A percentile compares a stretch with the other conserved stretches of the same genome.
Conservation (phyloP, 352 stramenopile species). For the Phytopythium chamaehyphon region DNA sequence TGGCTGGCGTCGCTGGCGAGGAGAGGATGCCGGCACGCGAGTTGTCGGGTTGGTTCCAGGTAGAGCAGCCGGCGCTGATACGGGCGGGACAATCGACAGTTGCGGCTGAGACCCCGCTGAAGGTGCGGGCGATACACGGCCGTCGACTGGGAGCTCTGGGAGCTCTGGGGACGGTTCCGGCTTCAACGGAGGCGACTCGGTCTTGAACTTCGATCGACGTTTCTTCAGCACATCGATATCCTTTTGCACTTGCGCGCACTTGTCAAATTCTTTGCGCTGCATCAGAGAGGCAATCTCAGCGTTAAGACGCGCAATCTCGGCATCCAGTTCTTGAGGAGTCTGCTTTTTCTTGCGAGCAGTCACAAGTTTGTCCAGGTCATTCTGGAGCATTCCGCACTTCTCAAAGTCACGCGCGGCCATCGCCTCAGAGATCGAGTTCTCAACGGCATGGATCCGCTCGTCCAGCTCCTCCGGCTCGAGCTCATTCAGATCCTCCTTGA, state of each 20-base stretch:
- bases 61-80: constrained; percentile 45
- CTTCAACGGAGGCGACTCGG: constrained; percentile 18
- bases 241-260: constrained; percentile 81
- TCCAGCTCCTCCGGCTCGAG: constrained; percentile 79
- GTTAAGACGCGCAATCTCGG: constrained; percentile 73
- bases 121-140: background rate
- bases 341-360: constrained; percentile 82
- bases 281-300: constrained; percentile 58
- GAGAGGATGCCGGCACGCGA: background rate
- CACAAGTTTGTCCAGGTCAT: constrained; percentile 63
- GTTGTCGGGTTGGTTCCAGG: constrained; percentile 20
- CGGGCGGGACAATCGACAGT: constrained; percentile 17
- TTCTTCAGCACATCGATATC: constrained; percentile 81
- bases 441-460: constrained; percentile 67
- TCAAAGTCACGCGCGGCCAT: constrained; percentile 82
- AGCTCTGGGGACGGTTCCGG: constrained; percentile 22
- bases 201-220: constrained; percentile 52
- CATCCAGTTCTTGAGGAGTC: constrained; percentile 78
- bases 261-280: constrained; percentile 83
- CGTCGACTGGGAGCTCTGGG: constrained; percentile 15
- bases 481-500: constrained; percentile 87
- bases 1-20: constrained; percentile 2
- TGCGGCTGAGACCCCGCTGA: constrained; percentile 5
- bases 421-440: constrained; percentile 61
- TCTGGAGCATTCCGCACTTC: constrained; percentile 67